Conservation (phyloP, 345 rosid species). For the Lepidium aucheri region DNA sequence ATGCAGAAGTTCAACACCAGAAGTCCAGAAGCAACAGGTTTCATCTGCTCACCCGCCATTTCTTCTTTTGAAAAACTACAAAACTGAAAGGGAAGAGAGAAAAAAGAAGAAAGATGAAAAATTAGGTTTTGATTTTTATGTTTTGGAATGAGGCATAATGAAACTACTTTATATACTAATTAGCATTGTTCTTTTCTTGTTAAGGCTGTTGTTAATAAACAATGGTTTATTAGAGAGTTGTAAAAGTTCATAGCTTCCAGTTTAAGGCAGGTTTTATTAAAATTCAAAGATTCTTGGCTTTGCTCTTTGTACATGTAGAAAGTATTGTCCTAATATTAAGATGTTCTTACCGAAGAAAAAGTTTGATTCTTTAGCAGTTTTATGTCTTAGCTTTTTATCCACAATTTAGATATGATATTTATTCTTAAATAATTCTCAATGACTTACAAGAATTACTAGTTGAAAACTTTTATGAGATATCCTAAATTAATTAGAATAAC, state of each 20-base stretch:
- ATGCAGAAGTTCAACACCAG: slow-evolving; percentile 76
- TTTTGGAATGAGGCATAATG: slow-evolving; percentile 16
- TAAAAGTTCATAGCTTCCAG: slow-evolving; percentile 53
- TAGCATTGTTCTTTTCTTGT: slow-evolving; percentile 74
- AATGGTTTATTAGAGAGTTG: slow-evolving; percentile 32
- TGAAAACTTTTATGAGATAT: not conserved
- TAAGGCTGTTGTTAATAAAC: slow-evolving; percentile 38
- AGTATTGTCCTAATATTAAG: slow-evolving; percentile 10
- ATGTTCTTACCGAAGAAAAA: slow-evolving; percentile 27
- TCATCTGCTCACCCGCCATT: slow-evolving; percentile 54
- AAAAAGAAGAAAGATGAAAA: not conserved
- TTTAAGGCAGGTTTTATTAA: slow-evolving; percentile 39
- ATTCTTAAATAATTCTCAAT: slow-evolving; percentile 5
- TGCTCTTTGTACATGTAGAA: slow-evolving; percentile 26
- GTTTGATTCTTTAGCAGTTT: slow-evolving; percentile 26
- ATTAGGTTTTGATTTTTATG: slow-evolving; percentile 6
- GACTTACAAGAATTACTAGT: not conserved
- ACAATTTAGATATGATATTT: slow-evolving; percentile 6
- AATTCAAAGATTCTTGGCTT: slow-evolving; percentile 27
- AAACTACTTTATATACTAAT: slow-evolving; percentile 21
- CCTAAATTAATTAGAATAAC: not conserved
- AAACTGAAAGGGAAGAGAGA: not conserved
- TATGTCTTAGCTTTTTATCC: slow-evolving; percentile 21
- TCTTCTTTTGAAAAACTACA: not conserved
- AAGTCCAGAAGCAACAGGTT: slow-evolving; percentile 52